phyloP scores from a whole-genome alignment of 805 yeast genomes.

The Ogataea pini region DNA sequence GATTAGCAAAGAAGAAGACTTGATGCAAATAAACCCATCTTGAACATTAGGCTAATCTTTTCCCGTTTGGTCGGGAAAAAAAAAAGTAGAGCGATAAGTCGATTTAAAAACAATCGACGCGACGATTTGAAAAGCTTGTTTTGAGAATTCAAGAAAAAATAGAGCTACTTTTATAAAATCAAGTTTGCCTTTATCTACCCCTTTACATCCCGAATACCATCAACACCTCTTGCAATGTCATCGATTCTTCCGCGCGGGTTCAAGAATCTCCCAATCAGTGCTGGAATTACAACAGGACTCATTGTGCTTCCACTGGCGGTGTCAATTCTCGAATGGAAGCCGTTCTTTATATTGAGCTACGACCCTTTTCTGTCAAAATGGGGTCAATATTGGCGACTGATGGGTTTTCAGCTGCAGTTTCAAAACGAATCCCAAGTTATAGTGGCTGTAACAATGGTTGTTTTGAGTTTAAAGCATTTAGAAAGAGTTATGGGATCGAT shows the following conservation, averaged over 20 bases:
- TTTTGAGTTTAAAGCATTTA: conserved; percentile 53
- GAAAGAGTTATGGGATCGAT: conserved; percentile 61
- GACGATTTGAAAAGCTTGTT: conserved; percentile 4
- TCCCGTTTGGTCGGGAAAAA: neutral
- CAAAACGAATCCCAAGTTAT: conserved; percentile 61
- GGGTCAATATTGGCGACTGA: conserved; percentile 57
- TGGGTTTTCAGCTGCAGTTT: conserved; percentile 51
- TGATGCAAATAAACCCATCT: too few relatives aligned
- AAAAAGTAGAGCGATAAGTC: neutral
- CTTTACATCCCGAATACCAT: too few relatives aligned
- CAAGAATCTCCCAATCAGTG: conserved; percentile 41
- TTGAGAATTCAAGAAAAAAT: neutral
- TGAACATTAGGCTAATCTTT: conserved; percentile 5
- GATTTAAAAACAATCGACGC: conserved; percentile 11
- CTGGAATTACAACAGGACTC: conserved; percentile 36
- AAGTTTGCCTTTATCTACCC: neutral
- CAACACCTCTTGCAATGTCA: too few relatives aligned
- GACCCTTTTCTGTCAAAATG: conserved; percentile 58
- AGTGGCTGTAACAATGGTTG: conserved; percentile 43
- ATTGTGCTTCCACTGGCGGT: conserved; percentile 42
- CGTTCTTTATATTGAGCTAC: conserved; percentile 42
- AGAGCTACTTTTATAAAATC: neutral
- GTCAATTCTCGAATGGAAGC: conserved; percentile 47
- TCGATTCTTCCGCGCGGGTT: conserved; percentile 36
- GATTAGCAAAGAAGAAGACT: too few relatives aligned